Base-by-base conservation (phyloP, 495 filamentous ascomycete genomes). In the Symbiotaphrina buchneri region DNA sequence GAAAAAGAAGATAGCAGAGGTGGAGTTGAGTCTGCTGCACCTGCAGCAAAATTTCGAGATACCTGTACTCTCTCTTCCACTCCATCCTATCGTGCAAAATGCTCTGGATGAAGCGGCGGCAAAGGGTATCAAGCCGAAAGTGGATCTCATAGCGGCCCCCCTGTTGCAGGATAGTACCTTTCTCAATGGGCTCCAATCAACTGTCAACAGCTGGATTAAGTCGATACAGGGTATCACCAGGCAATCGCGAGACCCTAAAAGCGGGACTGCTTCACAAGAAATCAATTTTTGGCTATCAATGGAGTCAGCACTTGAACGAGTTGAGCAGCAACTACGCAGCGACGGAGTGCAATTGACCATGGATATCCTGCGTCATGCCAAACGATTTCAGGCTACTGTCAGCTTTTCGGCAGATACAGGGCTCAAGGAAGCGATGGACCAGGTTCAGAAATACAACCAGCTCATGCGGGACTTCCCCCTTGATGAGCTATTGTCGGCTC, bases 261-360 rank as follows among this genome's bases (percentile, higher is more conserved):
- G 76, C 27, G 81, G 82, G 5, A 87, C 80, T 20, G 90, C 87
- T 7, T 80, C 74, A 13, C 90, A 94, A 47, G 87, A 99, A 47
- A 91, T 95, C 43, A 93, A 93, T 44, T 99, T 94, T 42, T 99
- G 87, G 87, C 52, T 95, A 24, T 81, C 80, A 1, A 90, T 95
- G 73, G 87, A 99, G 46, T 74, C 70, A 25, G 75, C 79, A 2
- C 49, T 99, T 27, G 84, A 93, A 41, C 71, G 71, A 8, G 90
- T 99, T 36, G 85, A 93, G 47, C 64, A 61, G 19, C 84, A 95
- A 46, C 57, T 94, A 22, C 60, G 71, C 30, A 77, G 82, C 39
- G 80, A 91, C 28, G 87, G 87, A 16, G 85, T 99, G 15, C 65
- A 63, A 44, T 59, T 99, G 41, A 95, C 90, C 0, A 65, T 99